These are phyloP conservation scores for Euclidium syriacum DNA, from an alignment of 345 rosid genomes.

Conservation along the genomic window DNA sequence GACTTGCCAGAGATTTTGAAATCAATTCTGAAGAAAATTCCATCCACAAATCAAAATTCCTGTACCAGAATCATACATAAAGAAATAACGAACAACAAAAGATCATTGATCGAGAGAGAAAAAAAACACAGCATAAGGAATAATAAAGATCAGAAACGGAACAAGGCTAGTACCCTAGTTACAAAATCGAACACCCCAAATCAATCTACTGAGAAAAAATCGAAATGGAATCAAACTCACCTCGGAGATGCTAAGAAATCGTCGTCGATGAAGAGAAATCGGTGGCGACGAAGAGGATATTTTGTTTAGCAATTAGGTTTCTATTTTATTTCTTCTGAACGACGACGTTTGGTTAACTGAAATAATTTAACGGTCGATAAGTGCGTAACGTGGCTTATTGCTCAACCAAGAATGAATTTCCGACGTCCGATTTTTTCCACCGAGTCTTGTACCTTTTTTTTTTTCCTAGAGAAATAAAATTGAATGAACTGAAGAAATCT, in stretches of 20 bases:
- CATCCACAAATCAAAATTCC: not conserved
- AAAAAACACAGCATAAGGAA: not conserved
- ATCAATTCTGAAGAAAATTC: not conserved
- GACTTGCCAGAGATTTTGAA: not conserved
- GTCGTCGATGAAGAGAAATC: slow-evolving; percentile 1
- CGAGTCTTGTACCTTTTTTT: not conserved
- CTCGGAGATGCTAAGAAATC: slow-evolving; percentile 8
- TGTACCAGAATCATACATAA: not conserved
- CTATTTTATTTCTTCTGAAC: not conserved
- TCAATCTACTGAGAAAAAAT: not conserved
- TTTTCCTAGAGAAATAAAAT: not conserved
- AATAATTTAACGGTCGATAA: slow-evolving; percentile 19
- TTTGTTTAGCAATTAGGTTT: not conserved
- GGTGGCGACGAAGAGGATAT: not conserved
- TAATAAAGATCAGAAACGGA: not conserved
- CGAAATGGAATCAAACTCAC: slow-evolving; percentile 7
- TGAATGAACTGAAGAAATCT: slow-evolving; percentile 5
- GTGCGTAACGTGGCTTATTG: slow-evolving; percentile 13
- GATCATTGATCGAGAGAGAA: not conserved
- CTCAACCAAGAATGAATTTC: slow-evolving; percentile 15
- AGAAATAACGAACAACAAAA: not conserved
- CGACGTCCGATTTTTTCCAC: slow-evolving; percentile 24
- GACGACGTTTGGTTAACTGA: not conserved
- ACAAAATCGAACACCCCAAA: not conserved
- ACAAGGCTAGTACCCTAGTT: not conserved